These are phyloP conservation scores for Solanum pennellii DNA, from an alignment of 257 asterid species.

Conservation along the genomic window DNA sequence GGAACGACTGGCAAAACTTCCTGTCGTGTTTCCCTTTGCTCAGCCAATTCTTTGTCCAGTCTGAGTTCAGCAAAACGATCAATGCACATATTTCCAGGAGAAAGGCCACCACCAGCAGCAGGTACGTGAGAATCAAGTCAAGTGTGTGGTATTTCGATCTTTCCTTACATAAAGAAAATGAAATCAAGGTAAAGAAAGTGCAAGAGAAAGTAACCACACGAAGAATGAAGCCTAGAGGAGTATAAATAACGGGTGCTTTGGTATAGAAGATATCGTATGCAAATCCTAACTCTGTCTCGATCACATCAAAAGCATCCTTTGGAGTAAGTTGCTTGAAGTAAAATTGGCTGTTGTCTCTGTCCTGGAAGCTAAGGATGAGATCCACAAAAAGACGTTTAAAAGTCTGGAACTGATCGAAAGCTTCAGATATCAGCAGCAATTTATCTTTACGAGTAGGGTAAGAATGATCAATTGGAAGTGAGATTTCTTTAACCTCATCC, in stretches of 20 bases:
- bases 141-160: slow-evolving; percentile 1
- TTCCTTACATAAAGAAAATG: slow-evolving; percentile 7
- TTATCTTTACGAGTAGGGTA: neutral
- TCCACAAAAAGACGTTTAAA: slow-evolving; percentile 43
- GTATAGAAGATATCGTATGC: slow-evolving; percentile 40
- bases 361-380: slow-evolving; percentile 44
- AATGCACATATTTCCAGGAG: slow-evolving; percentile 20
- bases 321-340: slow-evolving; percentile 6
- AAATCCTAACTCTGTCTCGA: slow-evolving; percentile 41
- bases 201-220: slow-evolving; percentile 11
- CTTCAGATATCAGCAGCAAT: slow-evolving; percentile 6
- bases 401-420: slow-evolving; percentile 17
- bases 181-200: slow-evolving; percentile 5
- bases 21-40: neutral
- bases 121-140: slow-evolving; percentile 26
- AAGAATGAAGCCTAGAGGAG: slow-evolving; percentile 8
- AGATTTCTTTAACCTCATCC: slow-evolving; percentile 22
- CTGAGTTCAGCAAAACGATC: slow-evolving; percentile 8
- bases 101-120: slow-evolving; percentile 22
- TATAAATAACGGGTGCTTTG: slow-evolving; percentile 23
- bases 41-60: slow-evolving; percentile 28
- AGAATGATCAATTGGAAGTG: slow-evolving; percentile 7
- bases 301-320: slow-evolving; percentile 20
- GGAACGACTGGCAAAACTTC: neutral
- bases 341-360: slow-evolving; percentile 28